A percentile compares a stretch with the other conserved stretches of the same genome.
Conservation (phyloP, 768 basidiomycete species). For the Pleurotus tuoliensis region DNA sequence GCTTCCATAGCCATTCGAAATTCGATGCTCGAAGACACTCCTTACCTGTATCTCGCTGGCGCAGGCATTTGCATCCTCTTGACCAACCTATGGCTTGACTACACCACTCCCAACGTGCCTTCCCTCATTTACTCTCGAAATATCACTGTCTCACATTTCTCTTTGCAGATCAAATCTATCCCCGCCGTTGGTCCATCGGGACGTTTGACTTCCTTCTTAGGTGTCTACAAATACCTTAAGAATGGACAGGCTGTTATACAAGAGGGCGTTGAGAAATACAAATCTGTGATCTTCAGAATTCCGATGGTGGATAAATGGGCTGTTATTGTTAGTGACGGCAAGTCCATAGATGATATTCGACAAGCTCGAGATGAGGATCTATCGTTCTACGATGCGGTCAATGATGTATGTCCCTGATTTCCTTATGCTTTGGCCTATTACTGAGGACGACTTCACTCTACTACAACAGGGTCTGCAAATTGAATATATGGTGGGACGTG, state of each 20-base stretch:
- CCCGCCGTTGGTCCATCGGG: slow-evolving; percentile 2
- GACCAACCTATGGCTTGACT: background rate
- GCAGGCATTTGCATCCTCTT: background rate
- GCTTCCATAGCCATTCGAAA: background rate
- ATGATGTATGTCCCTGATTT: background rate
- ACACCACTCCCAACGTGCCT: slow-evolving; percentile 1
- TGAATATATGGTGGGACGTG: background rate
- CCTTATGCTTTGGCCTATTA: too few relatives aligned
- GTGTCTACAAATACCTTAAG: background rate
- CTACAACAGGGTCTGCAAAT: background rate
- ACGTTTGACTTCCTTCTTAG: background rate
- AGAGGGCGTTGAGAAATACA: slow-evolving; percentile 4
- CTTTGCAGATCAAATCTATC: background rate
- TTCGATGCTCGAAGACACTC: slow-evolving; percentile 1
- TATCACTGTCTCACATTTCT: background rate
- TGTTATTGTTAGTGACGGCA: background rate
- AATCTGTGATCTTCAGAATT: slow-evolving; percentile 4
- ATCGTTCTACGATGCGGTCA: slow-evolving; percentile 4
- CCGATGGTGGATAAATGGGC: slow-evolving; percentile 11
- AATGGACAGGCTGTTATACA: slow-evolving; percentile 1
- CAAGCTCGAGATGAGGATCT: slow-evolving; percentile 6
- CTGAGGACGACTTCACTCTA: background rate
- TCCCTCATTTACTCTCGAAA: background rate
- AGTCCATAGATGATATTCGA: background rate
- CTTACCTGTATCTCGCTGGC: background rate